A percentile compares a stretch with the other conserved stretches of the same genome.
Evolutionary conservation across 306 rosid species (phyloP).

Genomic region (Urtica urens): DNA sequence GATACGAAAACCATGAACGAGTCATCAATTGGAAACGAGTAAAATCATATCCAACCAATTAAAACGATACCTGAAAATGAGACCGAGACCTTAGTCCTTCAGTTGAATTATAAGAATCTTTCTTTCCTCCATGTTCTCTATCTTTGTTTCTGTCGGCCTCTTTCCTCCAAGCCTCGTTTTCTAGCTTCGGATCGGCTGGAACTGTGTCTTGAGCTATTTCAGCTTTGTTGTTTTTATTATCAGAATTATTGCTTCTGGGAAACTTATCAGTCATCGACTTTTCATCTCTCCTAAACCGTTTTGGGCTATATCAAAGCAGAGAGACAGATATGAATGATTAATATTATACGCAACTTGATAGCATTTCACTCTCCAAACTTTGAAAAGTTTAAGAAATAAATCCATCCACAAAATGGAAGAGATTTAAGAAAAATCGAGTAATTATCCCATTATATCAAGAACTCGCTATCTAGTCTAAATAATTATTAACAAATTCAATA

Average conservation of each 20-base stretch:
- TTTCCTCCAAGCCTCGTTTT: slow-evolving; percentile 23
- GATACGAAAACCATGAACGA: neutral
- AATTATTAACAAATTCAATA: neutral
- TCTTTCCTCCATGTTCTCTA: slow-evolving; percentile 27
- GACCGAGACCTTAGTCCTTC: slow-evolving; percentile 49
- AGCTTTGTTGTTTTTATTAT: slow-evolving; percentile 31
- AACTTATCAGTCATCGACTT: slow-evolving; percentile 37
- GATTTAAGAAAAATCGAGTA: neutral
- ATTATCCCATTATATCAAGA: neutral
- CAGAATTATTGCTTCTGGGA: slow-evolving; percentile 17
- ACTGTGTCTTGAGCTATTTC: slow-evolving; percentile 23
- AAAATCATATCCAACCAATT: slow-evolving; percentile 4
- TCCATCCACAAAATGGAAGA: neutral
- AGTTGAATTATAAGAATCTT: slow-evolving; percentile 30
- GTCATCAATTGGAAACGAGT: slow-evolving; percentile 1
- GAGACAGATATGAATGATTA: neutral
- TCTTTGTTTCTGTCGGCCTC: slow-evolving; percentile 29
- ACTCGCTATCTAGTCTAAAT: neutral
- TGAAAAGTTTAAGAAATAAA: neutral
- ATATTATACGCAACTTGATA: neutral
- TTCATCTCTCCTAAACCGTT: slow-evolving; percentile 67
- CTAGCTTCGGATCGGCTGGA: slow-evolving; percentile 28
- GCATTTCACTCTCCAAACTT: neutral
- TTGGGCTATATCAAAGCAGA: slow-evolving; percentile 33
- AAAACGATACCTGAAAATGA: slow-evolving; percentile 51